Conservation (phyloP, 306 rosid species). For the cucumber (Cucumis sativus) region Cucumber_9930_V3 NC_026660.2:30551001-30551500, state of each 20-base stretch:
- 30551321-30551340: not conserved
- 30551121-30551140: constrained; percentile 34
- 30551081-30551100: constrained; percentile 3
- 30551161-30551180: constrained; percentile 15
- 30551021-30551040: not conserved
- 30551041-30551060: not conserved
- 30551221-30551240: constrained; percentile 61
- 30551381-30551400: not conserved
- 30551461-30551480: constrained; percentile 7
- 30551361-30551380: not conserved
- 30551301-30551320: not conserved
- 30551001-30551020: not conserved
- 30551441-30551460: not conserved
- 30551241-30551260: not conserved
- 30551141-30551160: constrained; percentile 40
- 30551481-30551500: constrained; percentile 65
- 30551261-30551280: not conserved
- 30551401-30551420: not conserved
- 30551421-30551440: not conserved
- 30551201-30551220: constrained; percentile 63
- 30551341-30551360: not conserved
- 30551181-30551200: constrained; percentile 56
- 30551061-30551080: not conserved
- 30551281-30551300: not conserved
- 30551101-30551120: not conserved